Conservation (phyloP, 2,329 filamentous ascomycete species). For the Nothopassalora personata region DNA sequence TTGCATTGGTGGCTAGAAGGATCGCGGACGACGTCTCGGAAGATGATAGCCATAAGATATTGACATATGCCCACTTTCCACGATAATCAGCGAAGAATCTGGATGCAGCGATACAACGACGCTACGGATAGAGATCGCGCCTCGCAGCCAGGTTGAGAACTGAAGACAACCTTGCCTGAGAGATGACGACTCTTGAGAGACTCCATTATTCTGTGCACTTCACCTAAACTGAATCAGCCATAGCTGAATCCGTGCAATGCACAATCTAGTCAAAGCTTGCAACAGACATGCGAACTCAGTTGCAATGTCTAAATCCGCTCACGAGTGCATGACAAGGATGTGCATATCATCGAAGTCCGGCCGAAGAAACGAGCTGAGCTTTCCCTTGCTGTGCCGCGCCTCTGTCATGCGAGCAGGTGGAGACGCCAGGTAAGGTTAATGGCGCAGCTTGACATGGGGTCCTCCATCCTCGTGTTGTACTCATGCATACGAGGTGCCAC, state of each 20-base stretch:
- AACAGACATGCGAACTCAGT: too few species aligned
- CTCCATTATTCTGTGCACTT: too few species aligned
- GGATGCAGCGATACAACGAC: neutral
- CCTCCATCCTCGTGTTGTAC: neutral
- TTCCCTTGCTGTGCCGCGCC: neutral
- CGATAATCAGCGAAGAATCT: neutral
- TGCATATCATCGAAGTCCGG: neutral
- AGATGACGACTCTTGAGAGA: too few species aligned
- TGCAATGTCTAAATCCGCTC: neutral
- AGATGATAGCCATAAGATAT: constrained; percentile 45
- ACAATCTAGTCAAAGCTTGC: too few species aligned
- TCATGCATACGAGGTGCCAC: neutral
- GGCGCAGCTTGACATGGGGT: neutral
- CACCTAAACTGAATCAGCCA: too few species aligned
- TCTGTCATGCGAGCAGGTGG: neutral
- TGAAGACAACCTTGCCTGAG: too few species aligned
- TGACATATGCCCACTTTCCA: constrained; percentile 27
- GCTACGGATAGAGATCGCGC: neutral
- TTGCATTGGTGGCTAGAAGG: constrained; percentile 29
- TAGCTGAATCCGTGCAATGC: too few species aligned
- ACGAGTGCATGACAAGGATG: neutral
- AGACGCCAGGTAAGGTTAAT: neutral
- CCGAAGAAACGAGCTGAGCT: neutral
- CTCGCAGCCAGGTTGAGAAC: neutral
- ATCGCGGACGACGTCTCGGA: constrained; percentile 34